Evolutionary conservation across 768 basidiomycete species (phyloP).

Genomic region (Stropharia rugosoannulata): DNA sequence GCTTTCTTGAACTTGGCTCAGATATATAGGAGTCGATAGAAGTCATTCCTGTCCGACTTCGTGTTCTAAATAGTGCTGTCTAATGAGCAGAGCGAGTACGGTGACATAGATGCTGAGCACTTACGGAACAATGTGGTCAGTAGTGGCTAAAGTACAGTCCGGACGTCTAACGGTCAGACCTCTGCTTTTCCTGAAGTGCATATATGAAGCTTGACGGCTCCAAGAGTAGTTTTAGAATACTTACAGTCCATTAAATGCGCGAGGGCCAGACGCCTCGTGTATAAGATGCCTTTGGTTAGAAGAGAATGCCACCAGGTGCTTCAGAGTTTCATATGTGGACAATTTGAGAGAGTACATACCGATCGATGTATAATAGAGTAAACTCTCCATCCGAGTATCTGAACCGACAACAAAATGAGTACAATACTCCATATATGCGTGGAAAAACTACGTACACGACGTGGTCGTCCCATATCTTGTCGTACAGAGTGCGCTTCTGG

Average conservation of each 20-base stretch:
- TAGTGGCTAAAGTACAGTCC: slow-evolving; percentile 87
- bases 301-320: slow-evolving; percentile 1
- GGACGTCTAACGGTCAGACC: slow-evolving; percentile 76
- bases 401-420: slow-evolving; percentile 34
- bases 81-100: not conserved
- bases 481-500: slow-evolving; percentile 76
- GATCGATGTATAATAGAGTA: slow-evolving; percentile 81
- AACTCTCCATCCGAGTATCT: slow-evolving; percentile 73
- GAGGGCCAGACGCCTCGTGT: slow-evolving; percentile 90
- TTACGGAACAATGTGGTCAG: slow-evolving; percentile 87
- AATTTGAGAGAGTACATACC: slow-evolving; percentile 37
- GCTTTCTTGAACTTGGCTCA: slow-evolving; percentile 83
- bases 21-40: slow-evolving; percentile 71
- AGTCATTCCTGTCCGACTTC: slow-evolving; percentile 68
- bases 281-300: slow-evolving; percentile 50
- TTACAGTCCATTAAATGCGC: slow-evolving; percentile 86
- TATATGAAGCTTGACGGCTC: slow-evolving; percentile 11
- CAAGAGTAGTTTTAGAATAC: slow-evolving; percentile 17
- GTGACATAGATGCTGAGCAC: slow-evolving; percentile 32
- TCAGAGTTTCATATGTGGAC: not conserved
- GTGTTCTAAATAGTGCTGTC: slow-evolving; percentile 44
- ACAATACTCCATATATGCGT: slow-evolving; percentile 4
- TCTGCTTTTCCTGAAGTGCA: slow-evolving; percentile 56
- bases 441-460: slow-evolving; percentile 63
- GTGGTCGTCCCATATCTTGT: slow-evolving; percentile 98